These are phyloP conservation scores for Colletotrichum caudatum DNA, from an alignment of 2,329 filamentous ascomycete species.

Conservation along the genomic window DNA sequence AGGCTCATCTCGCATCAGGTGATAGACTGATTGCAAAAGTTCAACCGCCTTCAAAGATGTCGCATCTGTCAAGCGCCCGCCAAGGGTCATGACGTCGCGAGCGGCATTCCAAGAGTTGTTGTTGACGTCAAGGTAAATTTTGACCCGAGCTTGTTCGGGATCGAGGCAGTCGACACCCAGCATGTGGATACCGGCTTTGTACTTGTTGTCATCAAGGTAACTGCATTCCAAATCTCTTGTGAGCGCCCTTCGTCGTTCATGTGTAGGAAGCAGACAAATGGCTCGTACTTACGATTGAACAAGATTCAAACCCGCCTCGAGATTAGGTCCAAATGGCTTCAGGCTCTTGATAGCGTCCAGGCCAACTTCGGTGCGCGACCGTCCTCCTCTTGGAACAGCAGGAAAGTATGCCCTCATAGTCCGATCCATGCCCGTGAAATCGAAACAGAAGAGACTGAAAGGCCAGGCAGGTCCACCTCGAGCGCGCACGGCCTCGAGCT, in stretches of 20 bases:
- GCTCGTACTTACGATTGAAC: background rate
- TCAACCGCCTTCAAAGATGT: background rate
- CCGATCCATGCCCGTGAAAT: background rate
- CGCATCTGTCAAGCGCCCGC: background rate
- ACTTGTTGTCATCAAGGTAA: conserved; percentile 1
- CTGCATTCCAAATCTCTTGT: background rate
- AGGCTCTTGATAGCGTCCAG: background rate
- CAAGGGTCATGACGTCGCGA: background rate
- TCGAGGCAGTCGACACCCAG: background rate
- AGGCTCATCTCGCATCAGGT: background rate
- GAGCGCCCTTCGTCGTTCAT: too few species aligned
- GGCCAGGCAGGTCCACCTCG: background rate
- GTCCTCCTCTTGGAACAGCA: conserved; percentile 5
- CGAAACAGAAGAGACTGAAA: conserved; percentile 9
- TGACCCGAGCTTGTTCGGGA: background rate
- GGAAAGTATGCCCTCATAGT: conserved; percentile 6
- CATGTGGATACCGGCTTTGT: background rate
- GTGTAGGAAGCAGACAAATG: too few species aligned
- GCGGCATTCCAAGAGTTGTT: conserved; percentile 6
- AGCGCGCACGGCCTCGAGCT: background rate
- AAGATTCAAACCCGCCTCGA: background rate
- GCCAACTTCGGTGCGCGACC: background rate
- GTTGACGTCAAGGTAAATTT: conserved; percentile 3
- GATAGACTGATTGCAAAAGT: background rate
- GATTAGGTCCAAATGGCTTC: background rate